Evolutionary conservation across 345 rosid species (phyloP).

Genomic region (Xanthoceras sorbifolium): DNA sequence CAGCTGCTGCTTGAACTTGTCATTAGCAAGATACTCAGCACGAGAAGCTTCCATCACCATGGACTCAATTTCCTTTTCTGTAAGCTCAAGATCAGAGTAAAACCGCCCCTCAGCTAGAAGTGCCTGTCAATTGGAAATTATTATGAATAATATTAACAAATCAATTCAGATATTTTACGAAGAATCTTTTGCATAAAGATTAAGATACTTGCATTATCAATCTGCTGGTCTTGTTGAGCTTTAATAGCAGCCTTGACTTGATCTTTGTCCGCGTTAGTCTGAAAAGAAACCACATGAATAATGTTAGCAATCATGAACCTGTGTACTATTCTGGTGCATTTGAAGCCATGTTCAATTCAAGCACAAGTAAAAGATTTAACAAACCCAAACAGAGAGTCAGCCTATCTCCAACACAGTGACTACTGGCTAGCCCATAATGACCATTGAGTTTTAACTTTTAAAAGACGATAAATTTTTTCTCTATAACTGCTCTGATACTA

Average conservation of each 20-base stretch:
- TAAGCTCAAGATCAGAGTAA: constrained; percentile 94
- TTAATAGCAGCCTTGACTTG: constrained; percentile 98
- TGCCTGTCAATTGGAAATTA: constrained; percentile 52
- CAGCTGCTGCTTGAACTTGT: constrained; percentile 64
- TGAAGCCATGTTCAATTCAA: neutral
- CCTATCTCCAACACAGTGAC: neutral
- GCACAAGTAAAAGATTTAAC: neutral
- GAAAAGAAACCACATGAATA: constrained; percentile 33
- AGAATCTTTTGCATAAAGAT: neutral
- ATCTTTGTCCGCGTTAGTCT: constrained; percentile 88
- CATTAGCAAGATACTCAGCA: constrained; percentile 80
- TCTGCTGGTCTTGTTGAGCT: constrained; percentile 98
- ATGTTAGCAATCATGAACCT: constrained; percentile 1
- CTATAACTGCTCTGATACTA: too few species aligned
- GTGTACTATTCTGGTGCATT: neutral
- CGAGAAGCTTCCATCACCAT: constrained; percentile 99
- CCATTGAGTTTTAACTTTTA: neutral
- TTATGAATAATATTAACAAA: constrained; percentile 3
- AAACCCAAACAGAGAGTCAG: neutral
- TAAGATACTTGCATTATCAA: constrained; percentile 67
- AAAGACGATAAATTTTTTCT: too few species aligned
- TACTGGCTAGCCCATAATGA: neutral
- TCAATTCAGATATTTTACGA: neutral
- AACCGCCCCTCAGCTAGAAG: constrained; percentile 88
- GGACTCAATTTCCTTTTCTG: constrained; percentile 90